Evolutionary conservation across 148 eudicot genomes (phyloP), one percentile per base, ranked within the genome.

Genomic region (Selenicereus undatus): DNA sequence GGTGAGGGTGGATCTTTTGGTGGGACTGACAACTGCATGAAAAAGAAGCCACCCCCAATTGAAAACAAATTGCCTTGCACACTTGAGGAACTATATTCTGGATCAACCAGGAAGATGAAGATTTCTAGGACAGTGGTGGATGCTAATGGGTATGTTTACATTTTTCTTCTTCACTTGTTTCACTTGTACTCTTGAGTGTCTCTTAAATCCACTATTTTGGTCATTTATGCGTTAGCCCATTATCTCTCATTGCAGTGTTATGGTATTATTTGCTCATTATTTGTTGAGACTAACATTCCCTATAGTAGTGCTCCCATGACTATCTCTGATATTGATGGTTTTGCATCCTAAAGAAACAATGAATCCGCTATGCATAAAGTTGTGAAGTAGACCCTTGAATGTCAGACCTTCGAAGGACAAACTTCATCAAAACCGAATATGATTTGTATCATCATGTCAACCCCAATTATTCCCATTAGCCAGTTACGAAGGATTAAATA

Each of bases 41-140:
- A 85, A 0, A 93, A 88, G 85, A 95, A 95, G 76, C 97, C 98
- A 21, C 93, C 94, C 18, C 94, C 98, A 2, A 80, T 93, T 1
- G 97, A 95, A 85, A 90, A 85, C 76, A 86, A 83, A 43, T 81
- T 95, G 83, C 85, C 88, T n/a, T 93, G 98, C 88, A 88, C 83
- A 73, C 93, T 95, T 62, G 93, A 90, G 77, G 97, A 95, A 73
- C 87, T 95, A 8, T 95, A 91, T 73, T 72, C 88, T 32, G 98
- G 98, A 26, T 91, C 98, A 30, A 84, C 89, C 7, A 87, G 96
- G 56, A 95, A 93, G 76, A 93, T 95, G 97, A 93, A 90, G 93
- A 88, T 95, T 51, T 95, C 97, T 30, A 89, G 98, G 82, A 89
- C 87, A 24, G 84, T 84, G 4, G 81, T 88, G 26, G 91, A 86